Evolutionary conservation across 2,329 filamentous ascomycete species (phyloP).

Genomic region (Fusarium acutatum): DNA sequence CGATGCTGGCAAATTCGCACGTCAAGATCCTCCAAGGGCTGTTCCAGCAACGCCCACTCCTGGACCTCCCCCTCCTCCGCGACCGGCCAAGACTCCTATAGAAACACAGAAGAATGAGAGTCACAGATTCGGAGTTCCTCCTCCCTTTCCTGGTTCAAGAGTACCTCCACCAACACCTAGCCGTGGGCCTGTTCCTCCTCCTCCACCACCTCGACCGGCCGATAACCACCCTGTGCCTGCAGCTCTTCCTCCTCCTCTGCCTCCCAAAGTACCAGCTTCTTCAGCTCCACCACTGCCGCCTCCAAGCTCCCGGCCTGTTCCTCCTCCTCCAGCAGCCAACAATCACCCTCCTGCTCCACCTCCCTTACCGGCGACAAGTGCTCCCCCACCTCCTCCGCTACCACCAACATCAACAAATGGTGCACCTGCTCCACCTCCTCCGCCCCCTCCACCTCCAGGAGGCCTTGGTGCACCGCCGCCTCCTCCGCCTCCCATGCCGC

Average conservation of each 20-base stretch:
- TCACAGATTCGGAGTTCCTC: conserved; percentile 78
- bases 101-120: conserved; percentile 61
- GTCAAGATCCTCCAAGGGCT: conserved; percentile 53
- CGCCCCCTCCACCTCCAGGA: conserved; percentile 58
- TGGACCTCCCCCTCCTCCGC: conserved; percentile 49
- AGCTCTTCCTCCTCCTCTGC: conserved; percentile 54
- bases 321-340: conserved; percentile 57
- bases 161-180: conserved; percentile 80
- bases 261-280: conserved; percentile 57
- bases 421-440: conserved; percentile 61
- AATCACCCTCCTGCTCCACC: conserved; percentile 49
- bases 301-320: conserved; percentile 60
- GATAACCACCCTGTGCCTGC: conserved; percentile 42
- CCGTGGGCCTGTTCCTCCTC: conserved; percentile 76
- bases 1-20: conserved; percentile 88
- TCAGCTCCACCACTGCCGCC: conserved; percentile 61
- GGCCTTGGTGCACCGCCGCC: conserved; percentile 44
- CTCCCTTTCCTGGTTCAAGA: conserved; percentile 76
- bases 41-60: conserved; percentile 41
- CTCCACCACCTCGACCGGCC: conserved; percentile 63
- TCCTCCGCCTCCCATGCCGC: conserved; percentile 11
- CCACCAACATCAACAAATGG: conserved; percentile 40
- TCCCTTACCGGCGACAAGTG: conserved; percentile 52
- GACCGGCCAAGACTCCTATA: conserved; percentile 74
- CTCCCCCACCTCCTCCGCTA: conserved; percentile 49